A percentile compares a stretch with the other conserved stretches of the same genome.
These are phyloP conservation scores for Vigna nakashimae DNA, from an alignment of 306 rosid species.

Conservation along the genomic window DNA sequence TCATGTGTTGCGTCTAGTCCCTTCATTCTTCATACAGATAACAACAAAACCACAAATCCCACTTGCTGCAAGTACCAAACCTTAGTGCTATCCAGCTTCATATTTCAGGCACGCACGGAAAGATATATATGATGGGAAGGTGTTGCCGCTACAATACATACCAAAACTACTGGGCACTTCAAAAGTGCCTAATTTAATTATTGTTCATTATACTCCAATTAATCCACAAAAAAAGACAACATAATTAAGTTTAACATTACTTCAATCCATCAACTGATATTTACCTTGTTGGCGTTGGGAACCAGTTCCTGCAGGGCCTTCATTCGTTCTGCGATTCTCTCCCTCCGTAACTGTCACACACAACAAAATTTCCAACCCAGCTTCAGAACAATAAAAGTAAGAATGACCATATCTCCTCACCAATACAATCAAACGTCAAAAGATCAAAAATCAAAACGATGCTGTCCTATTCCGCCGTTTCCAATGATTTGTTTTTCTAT, in stretches of 20 bases:
- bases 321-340: conserved; percentile 99
- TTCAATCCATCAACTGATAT: neutral
- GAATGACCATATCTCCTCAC: neutral
- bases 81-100: conserved; percentile 13
- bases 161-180: conserved; percentile 4
- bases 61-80: neutral
- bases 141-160: neutral
- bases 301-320: conserved; percentile 95
- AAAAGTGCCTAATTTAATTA: neutral
- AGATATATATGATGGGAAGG: neutral
- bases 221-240: neutral
- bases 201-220: neutral
- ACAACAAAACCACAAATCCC: conserved; percentile 19
- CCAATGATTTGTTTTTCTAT: neutral
- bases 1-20: neutral
- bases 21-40: neutral
- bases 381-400: neutral
- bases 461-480: neutral
- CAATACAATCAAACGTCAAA: conserved; percentile 33
- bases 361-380: neutral
- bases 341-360: conserved; percentile 84
- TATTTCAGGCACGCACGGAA: conserved; percentile 41
- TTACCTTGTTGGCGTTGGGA: conserved; percentile 96
- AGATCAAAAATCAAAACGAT: neutral
- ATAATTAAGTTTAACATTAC: neutral